Conservation (phyloP, 73 alveolate species). For the Paramecium octaurelia region DNA sequence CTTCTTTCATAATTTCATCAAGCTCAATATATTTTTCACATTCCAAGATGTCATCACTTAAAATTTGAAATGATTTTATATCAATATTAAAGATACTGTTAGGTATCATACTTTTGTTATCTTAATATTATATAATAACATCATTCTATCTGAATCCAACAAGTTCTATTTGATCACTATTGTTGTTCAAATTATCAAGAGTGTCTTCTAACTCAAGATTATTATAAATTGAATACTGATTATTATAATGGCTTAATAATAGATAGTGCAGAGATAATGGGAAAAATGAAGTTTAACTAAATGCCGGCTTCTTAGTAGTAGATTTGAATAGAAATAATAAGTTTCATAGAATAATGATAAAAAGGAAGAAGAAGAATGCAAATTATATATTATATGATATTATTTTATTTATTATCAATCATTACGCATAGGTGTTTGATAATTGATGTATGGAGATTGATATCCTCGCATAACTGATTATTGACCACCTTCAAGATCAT, state of each 20-base stretch:
- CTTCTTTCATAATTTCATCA: background rate
- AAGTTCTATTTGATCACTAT: background rate
- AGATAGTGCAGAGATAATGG: no score
- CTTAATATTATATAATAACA: no score
- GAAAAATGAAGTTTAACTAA: no score
- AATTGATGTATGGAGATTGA: constrained; percentile 21
- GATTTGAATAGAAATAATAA: no score
- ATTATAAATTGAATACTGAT: no score
- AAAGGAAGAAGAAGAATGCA: background rate
- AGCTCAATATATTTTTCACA: background rate
- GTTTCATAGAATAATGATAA: no score
- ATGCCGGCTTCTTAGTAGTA: background rate
- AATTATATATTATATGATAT: background rate
- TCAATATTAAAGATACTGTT: no score
- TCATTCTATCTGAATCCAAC: background rate
- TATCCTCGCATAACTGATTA: constrained; percentile 4
- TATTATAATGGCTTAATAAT: no score
- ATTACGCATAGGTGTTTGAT: background rate
- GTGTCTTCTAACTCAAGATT: no score
- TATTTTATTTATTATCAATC: background rate
- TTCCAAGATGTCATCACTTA: background rate
- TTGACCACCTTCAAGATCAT: background rate
- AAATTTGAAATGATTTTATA: background rate
- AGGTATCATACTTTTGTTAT: no score
- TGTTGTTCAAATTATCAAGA: no score